phyloP scores from a whole-genome alignment of 441 rosid genomes.

The Iberis amara region DNA sequence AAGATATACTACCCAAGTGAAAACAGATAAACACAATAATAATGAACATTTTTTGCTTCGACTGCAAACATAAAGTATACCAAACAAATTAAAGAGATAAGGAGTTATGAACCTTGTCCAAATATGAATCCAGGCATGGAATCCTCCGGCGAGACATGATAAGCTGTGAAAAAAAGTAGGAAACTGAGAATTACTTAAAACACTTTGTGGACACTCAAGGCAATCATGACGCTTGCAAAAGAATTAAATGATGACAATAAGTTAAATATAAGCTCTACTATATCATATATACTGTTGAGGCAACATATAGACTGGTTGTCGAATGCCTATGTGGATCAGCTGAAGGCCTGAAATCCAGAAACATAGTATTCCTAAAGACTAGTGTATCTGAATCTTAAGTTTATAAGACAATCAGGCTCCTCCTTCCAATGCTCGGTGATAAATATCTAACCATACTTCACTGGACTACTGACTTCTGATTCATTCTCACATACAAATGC shows the following conservation, averaged over 20 bases:
- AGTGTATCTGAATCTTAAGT: constrained; percentile 7
- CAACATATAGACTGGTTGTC: constrained; percentile 9
- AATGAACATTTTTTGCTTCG: constrained; percentile 6
- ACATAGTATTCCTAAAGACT: neutral
- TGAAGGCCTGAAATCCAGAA: constrained; percentile 3
- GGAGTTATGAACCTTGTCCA: constrained; percentile 71
- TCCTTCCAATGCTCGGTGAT: constrained; percentile 5
- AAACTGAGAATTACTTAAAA: constrained; percentile 17
- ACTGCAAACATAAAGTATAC: constrained; percentile 9
- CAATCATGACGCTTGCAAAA: constrained; percentile 13
- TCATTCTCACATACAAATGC: constrained; percentile 7
- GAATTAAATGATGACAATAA: neutral
- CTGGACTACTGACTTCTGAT: constrained; percentile 7
- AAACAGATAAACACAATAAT: constrained; percentile 9
- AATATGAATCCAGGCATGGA: constrained; percentile 97
- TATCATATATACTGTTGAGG: constrained; percentile 4
- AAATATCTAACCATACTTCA: constrained; percentile 2
- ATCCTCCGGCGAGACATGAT: constrained; percentile 88
- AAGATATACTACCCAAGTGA: constrained; percentile 10
- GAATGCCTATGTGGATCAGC: neutral
- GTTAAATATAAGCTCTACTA: neutral
- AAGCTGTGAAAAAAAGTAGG: constrained; percentile 45
- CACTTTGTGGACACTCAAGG: neutral
- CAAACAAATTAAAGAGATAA: constrained; percentile 15
- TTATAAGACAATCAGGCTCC: constrained; percentile 1